Evolutionary conservation across 2,329 filamentous ascomycete species (phyloP).

Genomic region (Corniculantispora saksenae): DNA sequence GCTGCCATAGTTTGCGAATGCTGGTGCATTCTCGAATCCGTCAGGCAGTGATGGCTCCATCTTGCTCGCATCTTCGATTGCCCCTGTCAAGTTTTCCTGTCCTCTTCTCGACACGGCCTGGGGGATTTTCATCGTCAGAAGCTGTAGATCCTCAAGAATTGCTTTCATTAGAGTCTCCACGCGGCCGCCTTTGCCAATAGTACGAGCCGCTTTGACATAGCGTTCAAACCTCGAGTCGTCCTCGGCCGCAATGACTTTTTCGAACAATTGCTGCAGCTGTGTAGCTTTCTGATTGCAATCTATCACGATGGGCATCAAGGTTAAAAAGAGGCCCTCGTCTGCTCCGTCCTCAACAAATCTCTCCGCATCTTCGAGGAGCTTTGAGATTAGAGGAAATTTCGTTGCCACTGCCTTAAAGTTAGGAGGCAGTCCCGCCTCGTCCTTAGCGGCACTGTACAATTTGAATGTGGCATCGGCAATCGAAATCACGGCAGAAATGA

Average conservation of each 20-base stretch:
- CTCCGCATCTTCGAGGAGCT: constrained; percentile 23
- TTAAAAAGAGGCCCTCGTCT: neutral
- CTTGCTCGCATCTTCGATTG: neutral
- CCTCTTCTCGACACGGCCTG: constrained; percentile 9
- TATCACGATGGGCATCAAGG: constrained; percentile 22
- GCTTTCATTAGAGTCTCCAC: constrained; percentile 30
- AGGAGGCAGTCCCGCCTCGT: constrained; percentile 27
- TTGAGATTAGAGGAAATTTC: constrained; percentile 28
- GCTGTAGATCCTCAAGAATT: constrained; percentile 30
- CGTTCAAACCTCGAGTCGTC: constrained; percentile 21
- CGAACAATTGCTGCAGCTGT: constrained; percentile 24
- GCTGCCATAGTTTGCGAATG: neutral
- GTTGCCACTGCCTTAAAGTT: constrained; percentile 28
- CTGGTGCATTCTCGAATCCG: neutral
- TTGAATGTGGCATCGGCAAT: constrained; percentile 30
- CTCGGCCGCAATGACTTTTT: constrained; percentile 22
- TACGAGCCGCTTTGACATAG: constrained; percentile 26
- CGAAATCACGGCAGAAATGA: constrained; percentile 30
- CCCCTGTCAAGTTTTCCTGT: constrained; percentile 4
- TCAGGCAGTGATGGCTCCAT: neutral
- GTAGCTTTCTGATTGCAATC: constrained; percentile 26
- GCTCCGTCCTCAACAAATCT: constrained; percentile 3
- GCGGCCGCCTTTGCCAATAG: constrained; percentile 26
- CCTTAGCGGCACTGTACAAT: constrained; percentile 27
- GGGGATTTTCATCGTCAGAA: constrained; percentile 23